These are phyloP conservation scores for Psophocarpus tetragonolobus DNA, from an alignment of 306 rosid genomes.

Conservation along the genomic window DNA sequence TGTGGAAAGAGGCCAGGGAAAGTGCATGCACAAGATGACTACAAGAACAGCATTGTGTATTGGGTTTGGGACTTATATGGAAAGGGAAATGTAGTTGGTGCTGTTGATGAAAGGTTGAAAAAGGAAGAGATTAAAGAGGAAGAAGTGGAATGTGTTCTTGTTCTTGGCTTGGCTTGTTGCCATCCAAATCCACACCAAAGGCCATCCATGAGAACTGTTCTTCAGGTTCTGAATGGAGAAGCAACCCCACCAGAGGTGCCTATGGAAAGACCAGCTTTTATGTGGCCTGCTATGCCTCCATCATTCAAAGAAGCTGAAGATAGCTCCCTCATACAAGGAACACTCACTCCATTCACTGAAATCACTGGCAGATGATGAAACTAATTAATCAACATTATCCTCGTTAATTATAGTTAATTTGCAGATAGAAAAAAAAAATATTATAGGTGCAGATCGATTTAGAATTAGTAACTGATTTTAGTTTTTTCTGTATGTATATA, in stretches of 20 bases:
- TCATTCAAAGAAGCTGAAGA: constrained; percentile 42
- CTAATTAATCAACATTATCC: constrained; percentile 7
- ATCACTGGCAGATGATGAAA: constrained; percentile 52
- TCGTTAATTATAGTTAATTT: too few relatives aligned
- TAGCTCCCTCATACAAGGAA: neutral
- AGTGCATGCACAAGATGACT: constrained; percentile 38
- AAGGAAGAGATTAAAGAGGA: constrained; percentile 16
- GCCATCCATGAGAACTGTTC: constrained; percentile 64
- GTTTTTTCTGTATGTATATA: too few relatives aligned
- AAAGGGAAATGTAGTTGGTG: constrained; percentile 38
- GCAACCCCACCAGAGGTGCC: constrained; percentile 55
- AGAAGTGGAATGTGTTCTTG: constrained; percentile 37
- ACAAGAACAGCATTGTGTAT: constrained; percentile 57
- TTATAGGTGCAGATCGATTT: too few relatives aligned
- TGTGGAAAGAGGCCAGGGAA: constrained; percentile 66
- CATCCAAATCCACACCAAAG: constrained; percentile 76
- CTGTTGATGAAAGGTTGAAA: constrained; percentile 47
- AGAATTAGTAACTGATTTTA: neutral
- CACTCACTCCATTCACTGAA: constrained; percentile 40
- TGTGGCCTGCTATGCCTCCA: constrained; percentile 73
- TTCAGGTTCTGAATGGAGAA: constrained; percentile 64
- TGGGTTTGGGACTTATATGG: constrained; percentile 73
- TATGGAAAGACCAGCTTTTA: constrained; percentile 58
- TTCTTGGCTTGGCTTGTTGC: constrained; percentile 76
- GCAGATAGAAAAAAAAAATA: too few relatives aligned